Evolutionary conservation across 2,329 filamentous ascomycete genomes (phyloP), one percentile per base, ranked within the genome.

Genomic region (Penicillium sp.): DNA sequence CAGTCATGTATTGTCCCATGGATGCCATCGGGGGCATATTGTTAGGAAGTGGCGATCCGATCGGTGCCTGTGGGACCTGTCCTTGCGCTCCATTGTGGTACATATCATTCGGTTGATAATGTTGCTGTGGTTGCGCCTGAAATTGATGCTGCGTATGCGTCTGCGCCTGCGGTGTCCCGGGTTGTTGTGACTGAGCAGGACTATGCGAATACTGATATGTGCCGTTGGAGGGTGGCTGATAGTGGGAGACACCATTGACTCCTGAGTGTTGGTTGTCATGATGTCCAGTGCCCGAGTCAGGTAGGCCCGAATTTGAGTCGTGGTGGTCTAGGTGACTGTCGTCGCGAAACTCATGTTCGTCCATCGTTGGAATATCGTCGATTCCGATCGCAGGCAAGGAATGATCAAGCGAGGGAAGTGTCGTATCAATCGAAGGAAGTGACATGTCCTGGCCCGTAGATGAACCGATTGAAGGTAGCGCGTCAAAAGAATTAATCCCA

Each of bases 1-100:
- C 69, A 43, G 79, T 78, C 70, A 79, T 77, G 62, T 85, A 85
- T 68, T 84, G 83, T 38, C 75, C 75, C 75, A 83, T 81, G 46
- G 77, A 77, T 50, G 77, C 75, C 70, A 80, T 80, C 14, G 81
- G 77, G 51, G 82, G 80, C 59, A 68, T 66, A 48, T 57, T 62
- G 39, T 66, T 61, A 42, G 81, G 80, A 59, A 83, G 72, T 13
- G 81, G 79, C 32, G 83, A 83, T 57, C 77, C 79, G 71, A 83
- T 82, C 11, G 72, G 69, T 32, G 71, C 68, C 54, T 75, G 73
- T 13, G 69, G 71, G 10, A 71, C 62, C 52, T 73, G 71, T 29
- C 67, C 68, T n/a, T 60, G 58, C 9, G 60, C 57, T 14, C 59
- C 52, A 27, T 67, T 69, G 49, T 67, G 64, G 52, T 72, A 73